phyloP scores from a whole-genome alignment of 805 yeast genomes.

The Debaryomyces maramus region DNA sequence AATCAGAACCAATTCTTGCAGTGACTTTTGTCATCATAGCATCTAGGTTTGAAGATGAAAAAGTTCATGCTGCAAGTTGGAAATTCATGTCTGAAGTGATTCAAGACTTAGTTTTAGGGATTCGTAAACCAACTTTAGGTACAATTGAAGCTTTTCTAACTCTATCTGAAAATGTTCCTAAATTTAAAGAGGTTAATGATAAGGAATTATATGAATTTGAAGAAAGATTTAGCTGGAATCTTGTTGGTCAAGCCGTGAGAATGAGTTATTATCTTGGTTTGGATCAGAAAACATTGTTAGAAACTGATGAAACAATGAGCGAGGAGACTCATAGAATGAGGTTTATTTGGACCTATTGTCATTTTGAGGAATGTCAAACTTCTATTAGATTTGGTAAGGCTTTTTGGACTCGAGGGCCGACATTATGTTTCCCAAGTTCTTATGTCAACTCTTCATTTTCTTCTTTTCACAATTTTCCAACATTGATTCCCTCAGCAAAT shows the following conservation, averaged over 20 bases:
- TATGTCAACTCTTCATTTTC: conserved; percentile 4
- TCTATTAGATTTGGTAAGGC: conserved; percentile 5
- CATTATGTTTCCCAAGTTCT: conserved; percentile 4
- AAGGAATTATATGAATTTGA: conserved; percentile 5
- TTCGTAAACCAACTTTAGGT: conserved; percentile 6
- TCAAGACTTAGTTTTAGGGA: conserved; percentile 3
- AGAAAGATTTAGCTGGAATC: conserved; percentile 6
- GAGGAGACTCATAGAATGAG: conserved; percentile 6
- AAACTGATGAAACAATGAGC: conserved; percentile 4
- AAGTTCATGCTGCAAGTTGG: conserved; percentile 3
- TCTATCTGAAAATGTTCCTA: conserved; percentile 3
- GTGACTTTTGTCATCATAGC: conserved; percentile 6
- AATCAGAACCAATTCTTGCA: conserved; percentile 4
- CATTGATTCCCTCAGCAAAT: conserved; percentile 4
- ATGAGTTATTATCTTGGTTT: conserved; percentile 6
- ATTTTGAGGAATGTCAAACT: conserved; percentile 5
- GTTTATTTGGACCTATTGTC: conserved; percentile 6
- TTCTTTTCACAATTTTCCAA: conserved; percentile 1
- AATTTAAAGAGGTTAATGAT: conserved; percentile 3
- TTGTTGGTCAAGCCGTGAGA: conserved; percentile 6
- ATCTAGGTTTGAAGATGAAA: conserved; percentile 5
- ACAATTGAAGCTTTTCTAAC: conserved; percentile 4
- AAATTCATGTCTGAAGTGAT: conserved; percentile 5
- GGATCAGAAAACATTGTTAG: conserved; percentile 4
- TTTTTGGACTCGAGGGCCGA: conserved; percentile 5